Evolutionary conservation across 306 rosid genomes (phyloP), one percentile per base, ranked within the genome.

Genomic region (Rubus parviflorus): DNA sequence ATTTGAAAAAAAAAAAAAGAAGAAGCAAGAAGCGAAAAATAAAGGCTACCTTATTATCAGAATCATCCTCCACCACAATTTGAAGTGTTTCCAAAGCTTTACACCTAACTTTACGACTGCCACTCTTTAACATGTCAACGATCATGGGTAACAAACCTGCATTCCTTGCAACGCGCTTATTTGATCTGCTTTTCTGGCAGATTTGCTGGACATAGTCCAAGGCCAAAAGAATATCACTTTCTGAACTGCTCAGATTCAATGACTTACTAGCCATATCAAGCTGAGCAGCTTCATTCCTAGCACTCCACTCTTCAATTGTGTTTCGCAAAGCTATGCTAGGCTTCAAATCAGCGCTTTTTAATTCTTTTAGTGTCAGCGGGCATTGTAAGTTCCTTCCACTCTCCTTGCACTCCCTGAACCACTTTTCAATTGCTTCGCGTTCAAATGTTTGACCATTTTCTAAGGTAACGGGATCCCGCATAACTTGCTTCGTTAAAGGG

Each of bases 251-350:
- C 79, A 80, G 61, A 82, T 88, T 92, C 78, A 96, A 79, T 3
- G 96, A 86, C 51, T 86, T 88, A 54, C 98, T 88, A 84, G 98
- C 96, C 86, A 87, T 83, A 77, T 96, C 99, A 76, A 96, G 90
- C 91, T 96, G 97, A 74, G 89, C 97, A 73, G 97, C 89, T 85
- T 91, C 97, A 77, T 96, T 96, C 87, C 99, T 96, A 8, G 97
- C 85, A 83, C 85, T 96, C 99, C 99, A 96, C 86, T 96, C 99
- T 83, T 96, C 99, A 75, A 96, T 92, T 81, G 99, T 96, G 93
- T 96, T 91, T 16, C 98, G 90, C 86, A 96, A 72, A 79, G 99
- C 99, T 77, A 91, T 89, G 81, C 99, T 96, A 57, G 99, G 94
- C 84, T 96, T 96, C 85, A 96, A 78, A 45, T 88, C 98, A 5